phyloP scores from a whole-genome alignment of 2,329 filamentous ascomycete genomes.

The Penicillium psychrosexuale region DNA sequence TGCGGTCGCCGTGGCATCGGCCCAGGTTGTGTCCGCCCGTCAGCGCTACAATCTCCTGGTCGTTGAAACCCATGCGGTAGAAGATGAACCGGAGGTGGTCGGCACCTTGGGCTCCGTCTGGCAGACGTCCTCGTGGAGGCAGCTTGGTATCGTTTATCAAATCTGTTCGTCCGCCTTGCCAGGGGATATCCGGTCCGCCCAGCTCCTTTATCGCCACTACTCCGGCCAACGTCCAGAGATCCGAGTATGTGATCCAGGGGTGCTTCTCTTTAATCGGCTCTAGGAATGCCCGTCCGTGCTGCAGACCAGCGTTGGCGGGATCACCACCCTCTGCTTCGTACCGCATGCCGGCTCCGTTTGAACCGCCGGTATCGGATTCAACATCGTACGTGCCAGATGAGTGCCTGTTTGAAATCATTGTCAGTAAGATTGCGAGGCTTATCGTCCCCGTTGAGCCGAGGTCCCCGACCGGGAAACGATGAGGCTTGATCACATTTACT shows the following conservation, averaged over 20 bases:
- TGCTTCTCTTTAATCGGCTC: slow-evolving; percentile 59
- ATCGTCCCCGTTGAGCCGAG: neutral
- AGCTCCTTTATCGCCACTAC: slow-evolving; percentile 58
- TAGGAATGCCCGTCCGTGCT: slow-evolving; percentile 62
- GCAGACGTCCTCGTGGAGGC: slow-evolving; percentile 57
- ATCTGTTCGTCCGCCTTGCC: slow-evolving; percentile 60
- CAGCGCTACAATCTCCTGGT: slow-evolving; percentile 59
- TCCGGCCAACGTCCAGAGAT: slow-evolving; percentile 63
- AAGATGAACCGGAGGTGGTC: slow-evolving; percentile 58
- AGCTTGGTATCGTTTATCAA: slow-evolving; percentile 60
- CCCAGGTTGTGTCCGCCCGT: slow-evolving; percentile 57
- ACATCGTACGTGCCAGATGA: slow-evolving; percentile 61
- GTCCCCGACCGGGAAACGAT: slow-evolving; percentile 4
- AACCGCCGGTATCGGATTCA: slow-evolving; percentile 59
- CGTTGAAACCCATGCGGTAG: slow-evolving; percentile 59
- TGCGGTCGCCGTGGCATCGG: slow-evolving; percentile 54
- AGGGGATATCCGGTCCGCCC: slow-evolving; percentile 57
- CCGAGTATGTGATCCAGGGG: slow-evolving; percentile 63
- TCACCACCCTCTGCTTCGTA: slow-evolving; percentile 64
- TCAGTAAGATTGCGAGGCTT: neutral
- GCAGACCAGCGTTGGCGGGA: slow-evolving; percentile 62
- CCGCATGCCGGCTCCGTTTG: slow-evolving; percentile 64
- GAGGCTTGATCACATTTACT: slow-evolving; percentile 17
- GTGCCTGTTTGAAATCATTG: slow-evolving; percentile 46
- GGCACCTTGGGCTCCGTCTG: slow-evolving; percentile 53